Evolutionary conservation across 306 rosid species (phyloP).

Genomic region (Fagus sylvatica): DNA sequence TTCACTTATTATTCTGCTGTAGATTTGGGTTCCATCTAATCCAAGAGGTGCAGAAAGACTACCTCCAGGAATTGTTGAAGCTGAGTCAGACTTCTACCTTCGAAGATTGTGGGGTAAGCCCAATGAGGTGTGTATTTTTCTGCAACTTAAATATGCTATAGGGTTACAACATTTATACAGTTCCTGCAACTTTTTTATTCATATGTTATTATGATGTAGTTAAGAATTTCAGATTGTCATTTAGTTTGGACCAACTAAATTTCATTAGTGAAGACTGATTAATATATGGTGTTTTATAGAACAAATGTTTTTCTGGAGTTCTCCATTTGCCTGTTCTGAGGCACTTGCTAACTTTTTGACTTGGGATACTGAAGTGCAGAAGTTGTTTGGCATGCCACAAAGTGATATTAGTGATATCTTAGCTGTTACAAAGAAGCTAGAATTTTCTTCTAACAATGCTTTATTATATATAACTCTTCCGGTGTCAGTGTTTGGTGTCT

Average conservation of each 20-base stretch:
- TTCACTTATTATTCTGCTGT: conserved; percentile 32
- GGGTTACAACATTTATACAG: not conserved
- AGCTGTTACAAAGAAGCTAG: not conserved
- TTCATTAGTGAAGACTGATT: not conserved
- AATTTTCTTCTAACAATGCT: not conserved
- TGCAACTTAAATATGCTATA: not conserved
- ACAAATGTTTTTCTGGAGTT: not conserved
- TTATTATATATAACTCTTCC: not conserved
- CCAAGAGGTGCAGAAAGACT: conserved; percentile 95
- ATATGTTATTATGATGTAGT: not conserved
- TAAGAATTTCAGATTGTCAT: not conserved
- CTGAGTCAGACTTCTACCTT: conserved; percentile 78
- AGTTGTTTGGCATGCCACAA: not conserved
- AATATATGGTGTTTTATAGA: not conserved
- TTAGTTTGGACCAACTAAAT: not conserved
- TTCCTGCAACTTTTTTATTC: not conserved
- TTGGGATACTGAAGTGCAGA: not conserved
- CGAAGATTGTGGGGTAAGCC: conserved; percentile 98
- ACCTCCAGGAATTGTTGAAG: conserved; percentile 77
- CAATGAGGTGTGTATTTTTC: conserved; percentile 65
- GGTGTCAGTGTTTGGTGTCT: no score
- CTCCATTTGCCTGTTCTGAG: not conserved
- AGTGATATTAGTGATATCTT: not conserved
- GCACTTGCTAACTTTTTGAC: not conserved
- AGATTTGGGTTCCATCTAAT: conserved; percentile 96